Base-by-base conservation (phyloP, 495 filamentous ascomycete genomes). In the Copromyces sp. region DNA sequence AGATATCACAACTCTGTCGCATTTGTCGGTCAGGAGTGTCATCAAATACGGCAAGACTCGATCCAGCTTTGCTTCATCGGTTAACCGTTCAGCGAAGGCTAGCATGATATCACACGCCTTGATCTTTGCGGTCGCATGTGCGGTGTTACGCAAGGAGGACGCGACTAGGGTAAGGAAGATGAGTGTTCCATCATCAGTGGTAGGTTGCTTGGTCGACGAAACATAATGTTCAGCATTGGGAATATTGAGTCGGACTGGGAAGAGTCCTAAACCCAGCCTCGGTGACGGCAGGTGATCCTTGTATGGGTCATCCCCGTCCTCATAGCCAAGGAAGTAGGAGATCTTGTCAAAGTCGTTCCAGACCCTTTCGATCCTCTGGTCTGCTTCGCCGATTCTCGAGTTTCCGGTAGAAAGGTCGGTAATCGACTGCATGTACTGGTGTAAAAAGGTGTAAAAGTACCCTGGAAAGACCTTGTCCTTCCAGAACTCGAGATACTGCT, bases 331-430 rank as follows among this genome's bases (percentile, higher is more conserved):
- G 73, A 97, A 95, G 78, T 94, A 95, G 0, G 94, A 92, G 73
- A 99, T 95, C 80, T 98, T 98, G 79, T 99, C 96, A 83, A 98
- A 99, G 76, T 99, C 96, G 71, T 91, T 87, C 81, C 91, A 97
- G 4, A 98, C 89, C 71, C 93, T 86, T 76, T 98, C 94, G 72
- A 99, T 98, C 45, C 96, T 87, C 73, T 97, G 92, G 81, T 99
- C 96, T 1, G 94, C 88, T 76, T 97, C 92, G 47, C 90, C 91
- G 73, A 92, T 83, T 17, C 53, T 65, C 14, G 53, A 65, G 73
- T 91, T 94, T 3, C 93, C 93, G 39, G 92, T 91, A 3, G 90
- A 92, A n/a, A 94, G 92, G 79, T 99, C 95, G 3, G 96, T 98
- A 77, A 99, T 93, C 47, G 95, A 85, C 75, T 91, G 93, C 93